These are phyloP conservation scores for Acanthamoeba rhysodes DNA, from an alignment of 208 protist genomes.

Conservation along the genomic window DNA sequence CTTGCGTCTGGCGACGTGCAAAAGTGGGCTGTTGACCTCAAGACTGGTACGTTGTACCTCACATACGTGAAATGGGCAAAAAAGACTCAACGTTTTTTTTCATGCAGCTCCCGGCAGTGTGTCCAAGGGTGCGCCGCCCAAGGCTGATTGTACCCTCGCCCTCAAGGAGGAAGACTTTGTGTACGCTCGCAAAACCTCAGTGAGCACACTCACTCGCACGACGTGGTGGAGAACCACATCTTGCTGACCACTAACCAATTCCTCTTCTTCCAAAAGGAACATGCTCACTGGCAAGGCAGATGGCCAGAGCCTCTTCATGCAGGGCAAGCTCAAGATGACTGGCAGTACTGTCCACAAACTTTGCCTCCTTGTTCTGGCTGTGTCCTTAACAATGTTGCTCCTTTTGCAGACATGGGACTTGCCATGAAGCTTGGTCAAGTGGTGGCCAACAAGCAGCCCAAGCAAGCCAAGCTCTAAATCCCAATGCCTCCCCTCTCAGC, in stretches of 20 bases:
- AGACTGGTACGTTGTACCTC: slow-evolving; percentile 67
- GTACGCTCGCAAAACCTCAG: not conserved
- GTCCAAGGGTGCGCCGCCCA: slow-evolving; percentile 43
- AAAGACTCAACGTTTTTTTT: not conserved
- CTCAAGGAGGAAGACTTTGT: slow-evolving; percentile 79
- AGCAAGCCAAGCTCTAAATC: slow-evolving; percentile 37
- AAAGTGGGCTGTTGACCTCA: slow-evolving; percentile 81
- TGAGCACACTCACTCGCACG: too few species aligned
- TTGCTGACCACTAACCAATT: not conserved
- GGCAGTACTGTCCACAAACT: not conserved
- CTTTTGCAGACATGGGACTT: slow-evolving; percentile 6
- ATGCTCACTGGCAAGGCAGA: slow-evolving; percentile 81
- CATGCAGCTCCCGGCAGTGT: slow-evolving; percentile 56
- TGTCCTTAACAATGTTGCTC: not conserved
- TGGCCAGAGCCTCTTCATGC: slow-evolving; percentile 78
- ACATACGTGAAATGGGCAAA: too few species aligned
- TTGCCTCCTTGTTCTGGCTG: not conserved
- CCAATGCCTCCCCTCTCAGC: too few species aligned
- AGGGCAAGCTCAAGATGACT: slow-evolving; percentile 84
- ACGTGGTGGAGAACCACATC: too few species aligned
- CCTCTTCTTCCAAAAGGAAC: not conserved
- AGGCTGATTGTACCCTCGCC: slow-evolving; percentile 82
- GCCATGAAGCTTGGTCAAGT: slow-evolving; percentile 65
- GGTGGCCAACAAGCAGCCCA: slow-evolving; percentile 10
- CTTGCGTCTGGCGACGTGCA: slow-evolving; percentile 29